Base-by-base conservation (phyloP, 225 moss, liverwort and hornwort genomes). In the Bryoerythrophyllum caledonicum region DNA sequence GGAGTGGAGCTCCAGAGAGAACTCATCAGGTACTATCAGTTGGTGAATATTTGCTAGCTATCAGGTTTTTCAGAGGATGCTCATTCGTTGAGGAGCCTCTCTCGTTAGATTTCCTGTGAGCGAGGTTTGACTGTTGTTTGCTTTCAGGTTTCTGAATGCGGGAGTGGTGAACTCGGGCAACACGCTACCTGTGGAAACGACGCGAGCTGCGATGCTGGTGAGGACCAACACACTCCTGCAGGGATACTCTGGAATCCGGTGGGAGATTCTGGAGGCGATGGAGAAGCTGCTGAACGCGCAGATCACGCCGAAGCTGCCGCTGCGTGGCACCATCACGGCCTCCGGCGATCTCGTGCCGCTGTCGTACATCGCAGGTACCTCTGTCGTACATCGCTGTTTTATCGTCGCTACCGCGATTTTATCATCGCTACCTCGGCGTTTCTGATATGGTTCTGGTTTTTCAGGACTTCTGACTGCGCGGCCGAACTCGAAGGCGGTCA, bases 381-480 rank as follows among this genome's bases (percentile, higher is more conserved):
- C n/a, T n/a, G n/a, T n/a, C n/a, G n/a, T n/a, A n/a, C n/a, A n/a
- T n/a, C n/a, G n/a, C n/a, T 20, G 55, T 43, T 10, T 6, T 15
- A 37, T 12, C 32, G 23, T 32, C 7, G 1, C n/a, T 6, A 51
- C 4, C 24, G 10, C 6, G 14, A 68, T 23, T 24, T 5, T n/a
- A 43, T 46, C n/a, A n/a, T n/a, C n/a, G n/a, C 21, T 26, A 10
- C 46, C 7, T 20, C 19, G 0, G 25, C 35, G 0, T 34, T 72
- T 34, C 14, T 72, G 14, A 9, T 60, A 17, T 20, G 25, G 2
- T 58, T 23, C 25, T 16, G 11, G 20, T 32, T 49, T 21, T 58
- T 65, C 81, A 53, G 91, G 91, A 30, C 65, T 92, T 16, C 69
- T 92, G 54, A 92, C 90, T 7, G 88, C 84, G 17, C 75, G 88